Base-by-base conservation (phyloP, 1,284 basidiomycete genomes). In the Kwoniella shivajii region DNA sequence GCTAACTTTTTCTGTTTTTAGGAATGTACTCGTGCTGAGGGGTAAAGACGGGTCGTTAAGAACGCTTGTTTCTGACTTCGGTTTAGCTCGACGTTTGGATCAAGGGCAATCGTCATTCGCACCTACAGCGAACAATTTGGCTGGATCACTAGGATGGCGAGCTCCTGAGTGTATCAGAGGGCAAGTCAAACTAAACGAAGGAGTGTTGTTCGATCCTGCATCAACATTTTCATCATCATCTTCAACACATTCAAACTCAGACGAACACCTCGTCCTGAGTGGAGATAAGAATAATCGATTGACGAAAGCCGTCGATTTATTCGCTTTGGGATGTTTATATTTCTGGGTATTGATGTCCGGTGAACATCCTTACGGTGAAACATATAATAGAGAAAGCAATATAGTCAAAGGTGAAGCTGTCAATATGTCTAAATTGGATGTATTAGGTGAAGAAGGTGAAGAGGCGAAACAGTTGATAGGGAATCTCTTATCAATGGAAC, bases 1-100 rank as follows among this genome's bases (percentile, higher is more conserved):
- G 10, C 33, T 38, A 10, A 38, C 10, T 3, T 20, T 43, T 6
- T 22, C 9, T 7, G 11, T 42, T 26, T 13, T 33, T 56, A 78
- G 77, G 55, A 99, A 99, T 72, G 98, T 99, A 55, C 84, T 99
- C 7, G 84, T 98, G n/a, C 90, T 89, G 6, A 80, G 81, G 24
- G 84, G 85, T 16, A 88, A 87, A 69, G 80, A 83, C 53, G 82
- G 84, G 22, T 73, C 72, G 1, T 85, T 92, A 64, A 81, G 90
- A 38, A 93, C 96, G 90, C 81, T 96, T 45, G 94, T 96, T 56
- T 95, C 92, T 1, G 93, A 97, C 77, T 96, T 97, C 73, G 93
- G 93, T 24, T 82, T 97, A 44, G 95, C 92, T 72, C 92, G 92
- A 73, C 90, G 90, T 71, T 82, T 96, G 29, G 92, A 96, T 63